Conservation (phyloP, 73 alveolate genomes). For the Durusdinium trenchii region DNA sequence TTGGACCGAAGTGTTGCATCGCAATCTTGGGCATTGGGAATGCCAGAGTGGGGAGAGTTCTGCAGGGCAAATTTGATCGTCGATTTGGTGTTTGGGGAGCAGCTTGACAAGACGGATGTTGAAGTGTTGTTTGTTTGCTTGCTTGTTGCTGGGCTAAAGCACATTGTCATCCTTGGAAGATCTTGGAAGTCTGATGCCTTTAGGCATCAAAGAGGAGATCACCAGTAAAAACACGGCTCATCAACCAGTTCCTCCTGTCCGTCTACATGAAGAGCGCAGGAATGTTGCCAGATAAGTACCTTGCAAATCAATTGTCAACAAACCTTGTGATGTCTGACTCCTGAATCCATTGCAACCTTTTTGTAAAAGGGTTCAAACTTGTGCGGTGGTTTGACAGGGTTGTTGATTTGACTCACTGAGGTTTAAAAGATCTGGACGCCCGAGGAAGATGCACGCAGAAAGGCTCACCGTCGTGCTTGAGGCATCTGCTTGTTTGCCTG, state of each 20-base stretch:
- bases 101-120: neutral
- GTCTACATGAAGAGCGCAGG: conserved; percentile 16
- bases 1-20: neutral
- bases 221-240: neutral
- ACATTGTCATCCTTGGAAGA: too few species aligned
- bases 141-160: neutral
- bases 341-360: too few species aligned
- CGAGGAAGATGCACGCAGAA: neutral
- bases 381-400: too few species aligned
- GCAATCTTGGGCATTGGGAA: neutral
- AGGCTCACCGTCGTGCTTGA: neutral
- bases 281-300: conserved; percentile 31
- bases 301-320: neutral
- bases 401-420: neutral
- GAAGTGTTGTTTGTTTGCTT: neutral
- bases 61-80: neutral
- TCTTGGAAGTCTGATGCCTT: neutral
- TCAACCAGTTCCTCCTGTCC: conserved; percentile 27
- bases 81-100: neutral
- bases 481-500: neutral
- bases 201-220: neutral
- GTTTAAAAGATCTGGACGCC: neutral
- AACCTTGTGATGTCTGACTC: neutral
- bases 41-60: neutral
- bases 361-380: too few species aligned